phyloP scores from a whole-genome alignment of 2,329 filamentous ascomycete species.

The Plenodomus tracheiphilus region DNA sequence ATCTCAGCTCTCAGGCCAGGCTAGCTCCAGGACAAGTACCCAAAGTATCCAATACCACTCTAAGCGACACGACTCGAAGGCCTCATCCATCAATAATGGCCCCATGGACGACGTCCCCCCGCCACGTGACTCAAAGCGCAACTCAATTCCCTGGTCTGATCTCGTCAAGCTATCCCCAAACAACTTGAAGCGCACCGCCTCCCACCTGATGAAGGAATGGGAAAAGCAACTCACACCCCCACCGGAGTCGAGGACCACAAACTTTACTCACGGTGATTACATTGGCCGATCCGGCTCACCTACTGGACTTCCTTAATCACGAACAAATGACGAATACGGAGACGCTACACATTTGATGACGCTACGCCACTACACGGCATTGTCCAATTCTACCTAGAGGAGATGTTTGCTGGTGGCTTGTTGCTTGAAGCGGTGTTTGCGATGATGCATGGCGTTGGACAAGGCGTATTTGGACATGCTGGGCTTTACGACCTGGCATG shows the following conservation, averaged over 20 bases:
- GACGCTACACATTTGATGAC: conserved; percentile 29
- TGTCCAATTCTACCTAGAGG: conserved; percentile 27
- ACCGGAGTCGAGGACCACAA: conserved; percentile 36
- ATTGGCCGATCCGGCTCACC: conserved; percentile 37
- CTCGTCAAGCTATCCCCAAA: conserved; percentile 73
- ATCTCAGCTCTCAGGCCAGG: conserved; percentile 46
- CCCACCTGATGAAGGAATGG: conserved; percentile 86
- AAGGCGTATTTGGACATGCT: conserved; percentile 13
- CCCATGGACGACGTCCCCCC: conserved; percentile 17
- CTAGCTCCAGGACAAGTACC: conserved; percentile 58
- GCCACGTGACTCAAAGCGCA: conserved; percentile 37
- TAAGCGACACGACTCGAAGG: conserved; percentile 44
- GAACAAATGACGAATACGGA: conserved; percentile 3
- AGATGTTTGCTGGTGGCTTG: conserved; percentile 26
- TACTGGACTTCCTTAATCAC: conserved; percentile 24
- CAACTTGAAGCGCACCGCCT: conserved; percentile 81
- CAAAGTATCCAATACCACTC: conserved; percentile 57
- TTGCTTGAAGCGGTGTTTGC: conserved; percentile 8
- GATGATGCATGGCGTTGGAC: conserved; percentile 16
- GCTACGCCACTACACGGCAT: conserved; percentile 34
- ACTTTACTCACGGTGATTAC: conserved; percentile 41
- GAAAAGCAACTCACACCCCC: conserved; percentile 72
- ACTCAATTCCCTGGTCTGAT: conserved; percentile 65
- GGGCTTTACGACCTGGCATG: conserved; percentile 13
- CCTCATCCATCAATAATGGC: conserved; percentile 39